Evolutionary conservation across 169 alveolate species (phyloP), one percentile per base, ranked within the genome.

Genomic region (Sarcocystis neurona): DNA sequence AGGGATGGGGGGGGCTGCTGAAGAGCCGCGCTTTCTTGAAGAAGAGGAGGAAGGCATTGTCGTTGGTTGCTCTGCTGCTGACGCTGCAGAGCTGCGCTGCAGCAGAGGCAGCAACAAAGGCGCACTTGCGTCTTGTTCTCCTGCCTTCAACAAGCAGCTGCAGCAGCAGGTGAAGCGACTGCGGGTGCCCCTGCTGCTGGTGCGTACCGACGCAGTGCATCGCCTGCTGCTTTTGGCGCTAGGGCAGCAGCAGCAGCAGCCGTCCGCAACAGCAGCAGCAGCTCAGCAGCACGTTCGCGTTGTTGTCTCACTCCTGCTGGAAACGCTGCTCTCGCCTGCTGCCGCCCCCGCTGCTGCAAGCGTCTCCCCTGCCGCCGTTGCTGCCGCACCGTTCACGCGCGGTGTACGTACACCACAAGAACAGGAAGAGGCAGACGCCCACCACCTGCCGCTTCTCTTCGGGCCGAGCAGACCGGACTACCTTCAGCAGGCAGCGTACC

Each of bases 211-310:
- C 2, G 79, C 79, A 20, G 30, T 68, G 15, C 53, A 39, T 39
- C 47, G 56, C 10, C 82, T 72, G 15, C 82, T 32, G 30, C 8
- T 56, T 2, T 56, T 72, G 34, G 82, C 82, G 58, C 53, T 39
- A 2, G 82, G 41, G 47, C 20, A 72, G 39, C 39, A 37, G 27
- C 15, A 39, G 58, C 50, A 72, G 47, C 56, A 34, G 58, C 12
- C 12, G 66, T 72, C 41, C 53, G 58, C 82, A 2, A 53, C 82
- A n/a, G n/a, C n/a, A n/a, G n/a, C n/a, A n/a, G n/a, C n/a, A n/a
- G n/a, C n/a, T n/a, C n/a, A n/a, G n/a, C n/a, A n/a, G 82, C 82
- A 72, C 27, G 39, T 72, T 10, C 82, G 32, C 34, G 82, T 56
- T 2, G 2, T 56, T 56, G 82, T 32, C 53, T 47, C 82, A 30